phyloP scores from a whole-genome alignment of 495 filamentous ascomycete genomes.

The Neurospora hispaniola region DNA sequence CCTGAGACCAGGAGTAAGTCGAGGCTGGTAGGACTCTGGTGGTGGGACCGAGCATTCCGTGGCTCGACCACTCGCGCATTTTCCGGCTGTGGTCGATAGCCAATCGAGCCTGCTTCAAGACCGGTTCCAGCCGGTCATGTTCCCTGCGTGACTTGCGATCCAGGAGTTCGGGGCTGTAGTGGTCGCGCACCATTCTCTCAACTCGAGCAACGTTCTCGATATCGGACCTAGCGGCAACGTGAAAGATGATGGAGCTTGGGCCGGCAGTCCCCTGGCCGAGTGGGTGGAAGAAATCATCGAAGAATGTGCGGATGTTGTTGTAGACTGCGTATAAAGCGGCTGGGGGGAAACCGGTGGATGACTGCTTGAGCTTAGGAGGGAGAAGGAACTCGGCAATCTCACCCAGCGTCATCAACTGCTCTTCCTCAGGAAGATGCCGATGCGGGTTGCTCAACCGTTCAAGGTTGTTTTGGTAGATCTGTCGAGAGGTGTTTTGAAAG shows the following conservation, averaged over 20 bases:
- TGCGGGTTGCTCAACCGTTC: conserved; percentile 30
- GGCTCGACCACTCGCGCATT: conserved; percentile 46
- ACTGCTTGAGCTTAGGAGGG: conserved; percentile 34
- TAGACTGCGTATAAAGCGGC: conserved; percentile 60
- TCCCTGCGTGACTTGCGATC: background rate
- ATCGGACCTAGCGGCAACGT: conserved; percentile 23
- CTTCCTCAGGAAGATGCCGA: conserved; percentile 31
- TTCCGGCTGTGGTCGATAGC: conserved; percentile 59
- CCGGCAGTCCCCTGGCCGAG: conserved; percentile 21
- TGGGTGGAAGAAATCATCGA: conserved; percentile 41
- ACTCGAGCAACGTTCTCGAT: conserved; percentile 15
- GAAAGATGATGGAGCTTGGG: conserved; percentile 28
- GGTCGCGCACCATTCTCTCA: conserved; percentile 24
- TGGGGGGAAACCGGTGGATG: conserved; percentile 36
- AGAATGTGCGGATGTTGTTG: conserved; percentile 47
- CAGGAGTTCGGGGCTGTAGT: conserved; percentile 11
- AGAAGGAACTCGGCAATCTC: conserved; percentile 49
- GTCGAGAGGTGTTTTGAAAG: conserved; percentile 41
- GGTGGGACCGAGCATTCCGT: conserved; percentile 39
- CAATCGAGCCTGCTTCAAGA: conserved; percentile 53
- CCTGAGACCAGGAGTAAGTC: conserved; percentile 25
- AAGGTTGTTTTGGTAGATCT: conserved; percentile 42
- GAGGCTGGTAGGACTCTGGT: conserved; percentile 14
- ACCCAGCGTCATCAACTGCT: conserved; percentile 47
- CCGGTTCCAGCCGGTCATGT: background rate